These are phyloP conservation scores for Pythium oligandrum DNA, from an alignment of 352 stramenopile genomes.

Conservation along the genomic window DNA sequence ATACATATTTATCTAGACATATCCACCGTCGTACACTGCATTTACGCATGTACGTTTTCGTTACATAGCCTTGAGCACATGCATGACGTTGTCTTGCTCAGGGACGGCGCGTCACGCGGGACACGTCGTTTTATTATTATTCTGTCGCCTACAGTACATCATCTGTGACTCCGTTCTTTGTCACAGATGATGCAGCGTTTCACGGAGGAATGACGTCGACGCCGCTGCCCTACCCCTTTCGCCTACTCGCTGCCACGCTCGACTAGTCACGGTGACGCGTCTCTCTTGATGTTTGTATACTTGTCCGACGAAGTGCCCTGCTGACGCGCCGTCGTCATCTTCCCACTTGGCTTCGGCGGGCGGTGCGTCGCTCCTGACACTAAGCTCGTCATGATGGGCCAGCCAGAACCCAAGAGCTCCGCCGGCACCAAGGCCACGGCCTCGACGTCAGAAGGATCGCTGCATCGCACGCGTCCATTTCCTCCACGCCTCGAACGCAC, in stretches of 20 bases:
- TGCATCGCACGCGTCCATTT: too few species aligned
- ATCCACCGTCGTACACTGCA: too few species aligned
- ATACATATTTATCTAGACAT: too few species aligned
- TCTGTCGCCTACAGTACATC: too few species aligned
- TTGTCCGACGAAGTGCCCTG: conserved; percentile 6
- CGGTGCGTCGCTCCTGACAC: conserved; percentile 16
- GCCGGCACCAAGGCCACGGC: background rate
- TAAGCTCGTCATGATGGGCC: conserved; percentile 20
- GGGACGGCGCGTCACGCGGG: too few species aligned
- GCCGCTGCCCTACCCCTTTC: background rate
- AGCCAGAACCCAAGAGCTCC: conserved; percentile 4
- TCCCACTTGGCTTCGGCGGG: conserved; percentile 8
- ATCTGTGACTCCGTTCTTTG: too few species aligned
- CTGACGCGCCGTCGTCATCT: conserved; percentile 26
- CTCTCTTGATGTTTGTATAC: conserved; percentile 9
- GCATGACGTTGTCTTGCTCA: too few species aligned
- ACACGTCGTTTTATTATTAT: too few species aligned
- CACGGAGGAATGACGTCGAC: conserved; percentile 13
- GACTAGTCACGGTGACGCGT: conserved; percentile 1
- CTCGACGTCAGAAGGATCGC: too few species aligned
- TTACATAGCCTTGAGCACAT: too few species aligned
- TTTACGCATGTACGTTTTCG: too few species aligned
- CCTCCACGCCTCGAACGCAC: too few species aligned
- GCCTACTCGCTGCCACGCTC: background rate
- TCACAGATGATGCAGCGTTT: conserved; percentile 6